These are phyloP conservation scores for Penicillium maclennaniae DNA, from an alignment of 495 filamentous ascomycete genomes.

Conservation along the genomic window DNA sequence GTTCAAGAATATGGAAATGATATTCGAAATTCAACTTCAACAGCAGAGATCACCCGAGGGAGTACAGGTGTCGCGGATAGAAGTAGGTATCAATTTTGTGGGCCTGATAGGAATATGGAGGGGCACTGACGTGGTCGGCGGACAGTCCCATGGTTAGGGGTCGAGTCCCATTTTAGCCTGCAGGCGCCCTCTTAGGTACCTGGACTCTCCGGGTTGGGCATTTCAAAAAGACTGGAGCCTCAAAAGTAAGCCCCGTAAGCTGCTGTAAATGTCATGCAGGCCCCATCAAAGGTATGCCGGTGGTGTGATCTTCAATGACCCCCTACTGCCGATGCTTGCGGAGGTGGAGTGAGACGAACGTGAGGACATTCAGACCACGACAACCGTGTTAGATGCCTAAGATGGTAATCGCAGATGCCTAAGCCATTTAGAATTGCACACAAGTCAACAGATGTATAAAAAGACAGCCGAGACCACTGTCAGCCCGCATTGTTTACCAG, in stretches of 20 bases:
- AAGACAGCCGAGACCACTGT: not conserved
- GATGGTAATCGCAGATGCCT: not conserved
- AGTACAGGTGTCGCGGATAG: not conserved
- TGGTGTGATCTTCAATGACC: constrained; percentile 10
- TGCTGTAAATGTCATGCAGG: constrained; percentile 8
- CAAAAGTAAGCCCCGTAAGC: not conserved
- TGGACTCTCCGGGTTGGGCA: not conserved
- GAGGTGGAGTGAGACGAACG: not conserved
- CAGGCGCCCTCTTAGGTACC: not conserved
- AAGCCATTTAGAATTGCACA: not conserved
- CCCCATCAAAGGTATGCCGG: not conserved
- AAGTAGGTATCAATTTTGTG: not conserved
- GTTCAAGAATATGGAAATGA: not conserved
- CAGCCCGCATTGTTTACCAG: constrained; percentile 16
- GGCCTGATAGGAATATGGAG: not conserved
- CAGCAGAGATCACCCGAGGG: not conserved
- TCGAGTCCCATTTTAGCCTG: constrained; percentile 7
- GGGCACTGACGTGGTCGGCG: constrained; percentile 10
- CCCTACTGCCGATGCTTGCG: constrained; percentile 1
- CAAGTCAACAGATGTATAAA: not conserved
- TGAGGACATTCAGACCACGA: constrained; percentile 6
- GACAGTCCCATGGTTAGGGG: constrained; percentile 17
- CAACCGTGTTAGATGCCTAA: constrained; percentile 8
- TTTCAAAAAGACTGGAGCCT: not conserved
- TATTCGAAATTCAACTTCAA: not conserved